Conservation (phyloP, 352 stramenopile species). For the Globisporangium paroecandrum region DNA sequence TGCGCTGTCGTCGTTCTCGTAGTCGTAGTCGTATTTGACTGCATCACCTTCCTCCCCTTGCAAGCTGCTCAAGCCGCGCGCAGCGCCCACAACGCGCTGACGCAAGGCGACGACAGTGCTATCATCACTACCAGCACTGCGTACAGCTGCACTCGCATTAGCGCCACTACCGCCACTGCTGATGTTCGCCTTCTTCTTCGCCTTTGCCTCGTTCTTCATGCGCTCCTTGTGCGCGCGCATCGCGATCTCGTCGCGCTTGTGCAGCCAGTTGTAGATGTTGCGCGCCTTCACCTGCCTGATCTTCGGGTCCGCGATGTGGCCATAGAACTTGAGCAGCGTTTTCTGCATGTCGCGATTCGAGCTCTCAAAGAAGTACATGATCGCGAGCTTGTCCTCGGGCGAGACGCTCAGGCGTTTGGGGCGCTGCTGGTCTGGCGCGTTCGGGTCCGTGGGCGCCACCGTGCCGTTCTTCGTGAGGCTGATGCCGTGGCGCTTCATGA, state of each 20-base stretch:
- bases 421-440: conserved; percentile 7
- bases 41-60: background rate
- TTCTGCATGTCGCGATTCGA: conserved; percentile 15
- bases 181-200: background rate
- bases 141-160: too few relatives aligned
- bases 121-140: background rate
- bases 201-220: background rate
- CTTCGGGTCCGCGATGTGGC: conserved; percentile 12
- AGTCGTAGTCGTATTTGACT: background rate
- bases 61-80: background rate
- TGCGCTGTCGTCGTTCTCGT: background rate
- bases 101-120: background rate
- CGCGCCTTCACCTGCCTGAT: conserved; percentile 9
- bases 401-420: conserved; percentile 6
- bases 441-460: conserved; percentile 9
- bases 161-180: background rate
- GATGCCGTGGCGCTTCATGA: conserved; percentile 14
- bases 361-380: conserved; percentile 13
- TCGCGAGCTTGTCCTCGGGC: conserved; percentile 13
- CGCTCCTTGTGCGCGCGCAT: conserved; percentile 7
- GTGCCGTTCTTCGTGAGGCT: conserved; percentile 5
- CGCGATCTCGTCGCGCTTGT: conserved; percentile 12
- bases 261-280: conserved; percentile 16
- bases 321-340: conserved; percentile 17
- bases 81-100: background rate